These are phyloP conservation scores for Chrysosporium queenslandicum DNA, from an alignment of 2,329 filamentous ascomycete species.

Conservation along the genomic window DNA sequence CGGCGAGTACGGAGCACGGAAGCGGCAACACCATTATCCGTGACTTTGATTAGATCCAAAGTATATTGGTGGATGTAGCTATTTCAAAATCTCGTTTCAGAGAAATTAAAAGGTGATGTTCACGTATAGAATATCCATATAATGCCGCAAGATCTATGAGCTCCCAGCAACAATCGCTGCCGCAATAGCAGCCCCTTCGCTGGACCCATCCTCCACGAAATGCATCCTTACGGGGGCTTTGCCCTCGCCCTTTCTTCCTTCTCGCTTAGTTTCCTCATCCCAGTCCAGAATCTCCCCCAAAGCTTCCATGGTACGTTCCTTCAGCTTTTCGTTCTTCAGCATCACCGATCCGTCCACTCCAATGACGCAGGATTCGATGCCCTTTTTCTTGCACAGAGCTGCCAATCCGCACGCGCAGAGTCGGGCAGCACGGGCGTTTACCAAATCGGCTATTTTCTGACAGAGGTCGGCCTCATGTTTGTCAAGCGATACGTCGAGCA, in stretches of 20 bases:
- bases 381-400: slow-evolving; percentile 94
- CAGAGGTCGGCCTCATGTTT: slow-evolving; percentile 75
- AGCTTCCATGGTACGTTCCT: slow-evolving; percentile 76
- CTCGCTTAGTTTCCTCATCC: slow-evolving; percentile 42
- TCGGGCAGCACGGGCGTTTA: slow-evolving; percentile 86
- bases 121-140: not conserved
- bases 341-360: slow-evolving; percentile 96
- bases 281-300: slow-evolving; percentile 94
- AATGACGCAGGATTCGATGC: slow-evolving; percentile 76
- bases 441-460: slow-evolving; percentile 80
- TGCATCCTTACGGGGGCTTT: slow-evolving; percentile 81
- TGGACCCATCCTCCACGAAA: slow-evolving; percentile 87
- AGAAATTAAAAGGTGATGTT: too few species aligned
- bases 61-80: too few species aligned
- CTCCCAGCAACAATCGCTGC: slow-evolving; percentile 49
- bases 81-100: too few species aligned
- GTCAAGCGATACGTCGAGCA: slow-evolving; percentile 50
- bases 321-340: slow-evolving; percentile 99
- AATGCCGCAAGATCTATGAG: not conserved
- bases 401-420: slow-evolving; percentile 90
- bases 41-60: too few species aligned
- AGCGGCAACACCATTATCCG: too few species aligned
- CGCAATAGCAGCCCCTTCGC: slow-evolving; percentile 90
- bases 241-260: slow-evolving; percentile 44
- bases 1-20: too few species aligned